Conservation (phyloP, 139 green algal genomes). For the Closterium sp. region DNA sequence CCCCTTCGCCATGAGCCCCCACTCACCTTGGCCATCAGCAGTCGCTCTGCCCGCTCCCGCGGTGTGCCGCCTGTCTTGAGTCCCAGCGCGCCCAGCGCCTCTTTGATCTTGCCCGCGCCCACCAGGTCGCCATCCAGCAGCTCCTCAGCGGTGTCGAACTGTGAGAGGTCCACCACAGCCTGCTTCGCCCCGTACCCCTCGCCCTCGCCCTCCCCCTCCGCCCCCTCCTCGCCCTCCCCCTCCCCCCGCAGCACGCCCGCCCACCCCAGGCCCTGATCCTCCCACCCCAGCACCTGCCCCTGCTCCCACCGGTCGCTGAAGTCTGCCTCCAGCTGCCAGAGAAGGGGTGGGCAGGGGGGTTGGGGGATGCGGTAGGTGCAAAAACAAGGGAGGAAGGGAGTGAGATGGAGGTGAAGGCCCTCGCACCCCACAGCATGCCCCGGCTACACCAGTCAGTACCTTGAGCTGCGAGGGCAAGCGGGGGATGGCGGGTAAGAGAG, state of each 20-base stretch:
- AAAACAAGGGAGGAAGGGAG: not conserved
- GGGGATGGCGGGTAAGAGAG: too few species aligned
- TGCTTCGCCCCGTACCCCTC: not conserved
- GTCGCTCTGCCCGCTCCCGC: constrained; percentile 77
- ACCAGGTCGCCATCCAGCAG: constrained; percentile 56
- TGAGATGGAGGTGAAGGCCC: too few species aligned
- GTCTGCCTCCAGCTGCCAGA: constrained; percentile 64
- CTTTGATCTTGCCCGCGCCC: constrained; percentile 36
- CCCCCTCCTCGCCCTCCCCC: not conserved
- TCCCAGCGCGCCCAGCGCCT: constrained; percentile 72
- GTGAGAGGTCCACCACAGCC: constrained; percentile 60
- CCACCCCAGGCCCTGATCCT: constrained; percentile 56
- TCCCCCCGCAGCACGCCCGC: not conserved
- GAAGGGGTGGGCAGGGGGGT: not conserved
- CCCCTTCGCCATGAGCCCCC: too few species aligned
- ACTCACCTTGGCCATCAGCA: constrained; percentile 76
- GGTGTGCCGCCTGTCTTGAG: constrained; percentile 92
- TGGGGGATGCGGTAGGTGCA: not conserved
- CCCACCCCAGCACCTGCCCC: constrained; percentile 71
- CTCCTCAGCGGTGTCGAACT: constrained; percentile 74
- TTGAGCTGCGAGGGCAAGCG: too few species aligned
- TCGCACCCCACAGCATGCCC: too few species aligned
- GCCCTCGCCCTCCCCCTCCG: not conserved
- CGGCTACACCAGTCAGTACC: too few species aligned
- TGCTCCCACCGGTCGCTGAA: constrained; percentile 68